Base-by-base conservation (phyloP, 129 eudicot genomes). In the Helichrysum umbraculigerum region DNA sequence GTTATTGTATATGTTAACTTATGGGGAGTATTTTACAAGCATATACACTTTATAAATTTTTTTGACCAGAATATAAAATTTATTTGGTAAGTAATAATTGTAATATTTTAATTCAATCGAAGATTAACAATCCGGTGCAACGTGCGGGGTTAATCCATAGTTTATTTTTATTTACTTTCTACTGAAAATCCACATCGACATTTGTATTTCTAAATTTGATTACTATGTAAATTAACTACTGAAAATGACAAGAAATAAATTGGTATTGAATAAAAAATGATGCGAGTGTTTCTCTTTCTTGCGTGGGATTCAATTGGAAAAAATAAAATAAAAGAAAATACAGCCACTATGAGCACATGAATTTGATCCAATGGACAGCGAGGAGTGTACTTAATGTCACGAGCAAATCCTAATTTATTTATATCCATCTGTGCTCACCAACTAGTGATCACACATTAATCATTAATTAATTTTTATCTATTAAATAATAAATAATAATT, bases 361-460 rank as follows among this genome's bases (percentile, higher is more conserved):
- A 41, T 17, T 68, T 68, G 72, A 68, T 68, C 72, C 8, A 21
- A 51, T 41, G 28, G 54, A 68, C 72, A 68, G 72, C 72, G 72
- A 68, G 56, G n/a, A 39, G 72, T 68, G 72, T 68, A 68, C 56
- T 39, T 22, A 28, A 68, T 68, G 32, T 35, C 54, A 35, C 72
- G 33, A 68, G 54, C 6, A 68, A 68, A 19, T 12, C 54, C 19
- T 68, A 35, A 68, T 68, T 68, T 39, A 68, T 35, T 68, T 19
- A 39, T 68, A 15, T 67, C 72, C 52, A 44, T 67, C 72, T 34
- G 52, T 67, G 16, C 54, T 37, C 56, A 67, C 72, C 72, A 19
- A 68, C 72, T 68, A 37, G 8, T 20, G 56, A 68, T 41, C 57
- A 68, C 57, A 41, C 72, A 41, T 68, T 41, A 41, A 68, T 68